A percentile compares a stretch with the other conserved stretches of the same genome.
phyloP scores from a whole-genome alignment of 345 rosid genomes.

The Gossypium longicalyx region DNA sequence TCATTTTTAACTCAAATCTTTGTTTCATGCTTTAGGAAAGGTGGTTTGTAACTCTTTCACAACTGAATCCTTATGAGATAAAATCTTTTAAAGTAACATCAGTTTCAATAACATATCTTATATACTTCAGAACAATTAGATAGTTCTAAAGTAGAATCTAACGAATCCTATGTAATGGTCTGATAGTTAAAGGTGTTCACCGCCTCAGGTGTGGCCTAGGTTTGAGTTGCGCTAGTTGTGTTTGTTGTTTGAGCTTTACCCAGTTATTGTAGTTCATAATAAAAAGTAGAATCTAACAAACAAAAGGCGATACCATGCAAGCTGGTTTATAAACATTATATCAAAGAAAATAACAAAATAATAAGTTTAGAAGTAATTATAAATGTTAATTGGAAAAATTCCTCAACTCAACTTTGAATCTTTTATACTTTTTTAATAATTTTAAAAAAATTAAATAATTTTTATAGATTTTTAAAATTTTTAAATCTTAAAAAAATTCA shows the following conservation, averaged over 20 bases:
- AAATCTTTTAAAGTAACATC: not conserved
- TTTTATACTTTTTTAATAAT: too few species aligned
- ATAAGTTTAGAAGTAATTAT: not conserved
- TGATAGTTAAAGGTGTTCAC: too few species aligned
- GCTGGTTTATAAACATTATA: too few species aligned
- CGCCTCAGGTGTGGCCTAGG: rapidly evolving
- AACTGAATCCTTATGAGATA: not conserved
- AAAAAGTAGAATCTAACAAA: not conserved
- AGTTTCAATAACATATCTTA: not conserved
- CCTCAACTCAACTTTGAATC: too few species aligned
- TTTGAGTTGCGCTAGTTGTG: too few species aligned
- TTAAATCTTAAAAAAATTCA: too few species aligned
- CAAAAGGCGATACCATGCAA: not conserved
- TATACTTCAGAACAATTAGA: not conserved
- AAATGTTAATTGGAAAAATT: too few species aligned
- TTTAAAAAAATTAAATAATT: too few species aligned
- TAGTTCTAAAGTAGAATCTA: not conserved
- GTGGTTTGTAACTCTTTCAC: not conserved
- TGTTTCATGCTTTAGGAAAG: not conserved
- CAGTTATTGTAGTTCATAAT: too few species aligned
- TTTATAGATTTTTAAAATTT: too few species aligned
- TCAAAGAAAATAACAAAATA: not conserved
- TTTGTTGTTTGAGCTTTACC: too few species aligned
- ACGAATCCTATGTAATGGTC: too few species aligned
- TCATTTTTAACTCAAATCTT: not conserved